These are phyloP conservation scores for Mitragyna speciosa DNA, from an alignment of 257 asterid genomes.

Conservation along the genomic window DNA sequence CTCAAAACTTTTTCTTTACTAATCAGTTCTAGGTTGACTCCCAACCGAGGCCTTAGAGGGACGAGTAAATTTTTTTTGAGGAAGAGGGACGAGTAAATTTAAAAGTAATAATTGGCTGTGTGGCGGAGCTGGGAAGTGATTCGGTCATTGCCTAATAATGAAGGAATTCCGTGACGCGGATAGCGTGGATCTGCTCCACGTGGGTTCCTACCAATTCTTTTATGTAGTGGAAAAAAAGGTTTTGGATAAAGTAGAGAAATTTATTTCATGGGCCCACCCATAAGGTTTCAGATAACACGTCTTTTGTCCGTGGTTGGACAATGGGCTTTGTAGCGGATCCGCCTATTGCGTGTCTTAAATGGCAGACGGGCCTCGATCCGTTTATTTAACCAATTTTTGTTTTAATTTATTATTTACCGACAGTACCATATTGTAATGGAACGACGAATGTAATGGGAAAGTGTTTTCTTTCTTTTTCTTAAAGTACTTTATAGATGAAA, in stretches of 20 bases:
- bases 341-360: too few species aligned
- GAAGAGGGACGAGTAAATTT: neutral
- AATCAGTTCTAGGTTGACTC: neutral
- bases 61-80: too few species aligned
- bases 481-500: neutral
- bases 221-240: neutral
- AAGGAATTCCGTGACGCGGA: neutral
- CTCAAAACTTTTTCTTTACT: too few species aligned
- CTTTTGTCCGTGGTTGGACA: neutral
- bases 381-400: too few species aligned
- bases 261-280: neutral
- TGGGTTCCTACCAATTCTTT: neutral
- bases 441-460: too few species aligned
- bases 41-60: neutral
- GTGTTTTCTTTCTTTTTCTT: too few species aligned
- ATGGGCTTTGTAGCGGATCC: too few species aligned
- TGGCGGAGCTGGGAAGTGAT: conserved; percentile 9
- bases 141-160: neutral
- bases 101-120: neutral
- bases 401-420: too few species aligned
- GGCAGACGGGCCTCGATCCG: too few species aligned
- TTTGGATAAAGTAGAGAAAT: neutral
- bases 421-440: too few species aligned
- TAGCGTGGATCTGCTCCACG: neutral
- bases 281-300: neutral